Evolutionary conservation across 2,329 filamentous ascomycete genomes (phyloP).

Genomic region (Tolypocladium sp.): DNA sequence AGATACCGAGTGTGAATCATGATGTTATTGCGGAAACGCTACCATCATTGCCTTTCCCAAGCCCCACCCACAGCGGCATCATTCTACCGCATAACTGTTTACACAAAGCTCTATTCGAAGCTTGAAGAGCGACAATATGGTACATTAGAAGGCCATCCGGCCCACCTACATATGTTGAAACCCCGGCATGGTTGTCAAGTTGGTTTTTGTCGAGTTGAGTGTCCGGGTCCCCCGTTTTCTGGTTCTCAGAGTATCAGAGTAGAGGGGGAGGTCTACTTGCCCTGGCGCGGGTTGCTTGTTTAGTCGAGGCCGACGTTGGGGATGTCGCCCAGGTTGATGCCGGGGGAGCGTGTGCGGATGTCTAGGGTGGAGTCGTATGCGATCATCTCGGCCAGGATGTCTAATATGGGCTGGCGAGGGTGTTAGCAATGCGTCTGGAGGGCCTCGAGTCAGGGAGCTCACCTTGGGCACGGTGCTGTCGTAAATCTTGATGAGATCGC

Average conservation of each 20-base stretch:
- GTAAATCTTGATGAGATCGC: slow-evolving; percentile 91
- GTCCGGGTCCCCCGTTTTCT: not conserved
- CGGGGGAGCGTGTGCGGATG: slow-evolving; percentile 35
- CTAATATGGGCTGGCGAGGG: slow-evolving; percentile 64
- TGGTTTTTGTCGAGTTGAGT: not conserved
- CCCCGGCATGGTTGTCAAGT: not conserved
- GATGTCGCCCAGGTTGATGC: slow-evolving; percentile 36
- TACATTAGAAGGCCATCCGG: slow-evolving; percentile 20
- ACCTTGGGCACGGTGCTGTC: slow-evolving; percentile 98
- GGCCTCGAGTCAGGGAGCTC: slow-evolving; percentile 4
- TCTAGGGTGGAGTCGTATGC: slow-evolving; percentile 73
- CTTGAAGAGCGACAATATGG: slow-evolving; percentile 28
- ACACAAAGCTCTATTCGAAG: slow-evolving; percentile 31
- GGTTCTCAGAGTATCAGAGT: not conserved
- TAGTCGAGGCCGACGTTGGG: slow-evolving; percentile 48
- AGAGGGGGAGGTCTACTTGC: not conserved
- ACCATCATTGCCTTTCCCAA: slow-evolving; percentile 21
- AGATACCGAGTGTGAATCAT: slow-evolving; percentile 8
- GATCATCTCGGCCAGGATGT: slow-evolving; percentile 97
- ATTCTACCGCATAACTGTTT: slow-evolving; percentile 27
- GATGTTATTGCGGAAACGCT: slow-evolving; percentile 19
- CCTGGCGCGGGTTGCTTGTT: not conserved
- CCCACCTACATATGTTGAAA: slow-evolving; percentile 11
- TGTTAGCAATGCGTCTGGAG: not conserved
- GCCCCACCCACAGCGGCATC: slow-evolving; percentile 16